Evolutionary conservation across 2,329 filamentous ascomycete species (phyloP), one percentile per base, ranked within the genome.

Genomic region (Sclerotinia trifoliorum): DNA sequence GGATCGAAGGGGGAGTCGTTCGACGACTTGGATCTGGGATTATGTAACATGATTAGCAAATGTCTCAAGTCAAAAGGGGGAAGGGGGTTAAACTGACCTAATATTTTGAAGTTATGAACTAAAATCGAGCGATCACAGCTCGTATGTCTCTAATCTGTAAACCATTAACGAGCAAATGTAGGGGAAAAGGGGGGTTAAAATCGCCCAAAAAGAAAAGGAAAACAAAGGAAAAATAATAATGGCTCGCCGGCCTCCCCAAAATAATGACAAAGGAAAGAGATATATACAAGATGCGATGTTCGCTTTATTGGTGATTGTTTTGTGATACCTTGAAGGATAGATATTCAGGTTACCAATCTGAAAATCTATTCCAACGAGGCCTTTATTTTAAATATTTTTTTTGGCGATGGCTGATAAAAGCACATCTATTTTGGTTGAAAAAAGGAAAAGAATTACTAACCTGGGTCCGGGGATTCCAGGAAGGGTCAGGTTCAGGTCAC

Each of bases 231-330:
- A 26, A 42, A 39, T 3, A 39, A 13, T 4, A 42, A 35, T 51
- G 29, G 46, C 58, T 35, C 35, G 39, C 35, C 65, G 24, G 46
- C 48, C 44, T 52, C 19, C 56, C 24, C 48, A 35, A 29, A 39
- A 46, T 17, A 61, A 44, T 32, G 49, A 51, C 35, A 54, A 55
- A 62, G 42, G 48, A 61, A 63, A 62, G 8, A 19, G 54, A 63
- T 62, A 52, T 54, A n/a, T 52, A 62, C 42, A 61, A 29, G 15
- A 51, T 56, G 65, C 65, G 65, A 67, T 67, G 48, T 67, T 63
- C 65, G 57, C 65, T 67, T 55, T 67, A 62, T 67, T 67, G 26
- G 56, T 54, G 65, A 67, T 67, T 67, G 56, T 63, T 62, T 67
- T 29, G 46, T 67, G 65, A 67, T 67, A 63, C 56, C 48, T 13